Conservation (phyloP, 345 rosid species). For the Camelina laxa region DNA sequence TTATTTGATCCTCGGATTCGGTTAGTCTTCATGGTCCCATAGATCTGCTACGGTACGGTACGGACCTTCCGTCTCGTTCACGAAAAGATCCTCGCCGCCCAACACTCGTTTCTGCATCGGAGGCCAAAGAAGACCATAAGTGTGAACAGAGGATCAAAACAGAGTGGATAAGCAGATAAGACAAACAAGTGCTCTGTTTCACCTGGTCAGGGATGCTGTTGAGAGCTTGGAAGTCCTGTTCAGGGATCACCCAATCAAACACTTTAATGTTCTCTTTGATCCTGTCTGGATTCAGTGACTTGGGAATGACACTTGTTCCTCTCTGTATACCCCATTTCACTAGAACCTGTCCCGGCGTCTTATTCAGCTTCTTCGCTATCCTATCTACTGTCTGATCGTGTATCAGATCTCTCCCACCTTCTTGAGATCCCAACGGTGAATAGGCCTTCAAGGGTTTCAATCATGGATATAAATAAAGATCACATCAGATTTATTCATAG, state of each 20-base stretch:
- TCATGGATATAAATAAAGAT: neutral
- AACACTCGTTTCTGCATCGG: conserved; percentile 51
- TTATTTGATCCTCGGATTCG: neutral
- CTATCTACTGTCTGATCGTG: conserved; percentile 52
- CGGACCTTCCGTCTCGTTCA: conserved; percentile 51
- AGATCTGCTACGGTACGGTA: conserved; percentile 57
- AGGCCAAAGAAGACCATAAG: neutral
- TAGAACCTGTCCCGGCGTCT: conserved; percentile 56
- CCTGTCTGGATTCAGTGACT: conserved; percentile 53
- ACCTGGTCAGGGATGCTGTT: conserved; percentile 50
- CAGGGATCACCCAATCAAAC: conserved; percentile 56
- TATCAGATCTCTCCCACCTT: conserved; percentile 57
- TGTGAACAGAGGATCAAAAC: conserved; percentile 18
- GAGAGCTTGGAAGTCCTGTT: conserved; percentile 55
- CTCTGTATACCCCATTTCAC: conserved; percentile 64
- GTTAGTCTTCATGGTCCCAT: conserved; percentile 63
- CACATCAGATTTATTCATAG: neutral
- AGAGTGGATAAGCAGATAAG: neutral
- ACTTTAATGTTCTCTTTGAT: conserved; percentile 58
- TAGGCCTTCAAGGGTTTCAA: conserved; percentile 45
- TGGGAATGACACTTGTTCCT: conserved; percentile 62
- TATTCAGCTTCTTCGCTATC: conserved; percentile 59
- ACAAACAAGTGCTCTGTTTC: neutral
- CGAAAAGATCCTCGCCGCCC: conserved; percentile 55
- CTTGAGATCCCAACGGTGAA: conserved; percentile 59